Evolutionary conservation across 2,329 filamentous ascomycete genomes (phyloP), one percentile per base, ranked within the genome.

Genomic region (Huntiella bhutanensis): DNA sequence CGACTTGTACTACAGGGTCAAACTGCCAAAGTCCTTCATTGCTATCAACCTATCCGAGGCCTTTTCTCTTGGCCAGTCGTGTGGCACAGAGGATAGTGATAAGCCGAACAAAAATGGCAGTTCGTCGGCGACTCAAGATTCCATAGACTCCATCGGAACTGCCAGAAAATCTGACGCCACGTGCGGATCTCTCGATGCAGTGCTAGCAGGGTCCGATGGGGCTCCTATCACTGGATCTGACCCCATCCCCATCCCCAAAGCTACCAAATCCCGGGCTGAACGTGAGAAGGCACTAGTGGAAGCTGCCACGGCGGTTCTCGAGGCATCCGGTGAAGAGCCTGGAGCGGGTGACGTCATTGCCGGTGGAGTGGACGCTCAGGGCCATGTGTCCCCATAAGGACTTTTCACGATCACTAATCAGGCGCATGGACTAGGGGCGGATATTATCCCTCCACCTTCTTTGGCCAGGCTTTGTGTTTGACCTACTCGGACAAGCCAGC

Each of bases 21-120:
- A 78, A 62, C 57, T 79, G 10, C 75, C 75, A 45, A 78, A 78
- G 61, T 76, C 71, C 1, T 79, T 79, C 57, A 61, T 77, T 40
- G 74, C 75, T 3, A 71, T 79, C 51, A 79, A 78, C 54, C 59
- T 79, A 7, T 77, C 73, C 5, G 73, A 77, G 49, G 71, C 73
- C 3, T 77, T 77, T 52, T 69, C 66, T 0, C 75, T 75, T 52
- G 71, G 75, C 52, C 67, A 71, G 49, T 63, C 66, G 42, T 71
- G 76, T 10, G n/a, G 28, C 15, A 53, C 67, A 66, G 43, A 64
- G 68, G 48, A 63, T 28, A 13, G 19, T 16, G 7, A 13, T 34
- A 16, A 43, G 28, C 13, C 28, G 13, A 13, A n/a, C 8, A 13
- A n/a, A n/a, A 19, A 34, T 15, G 22, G 22, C 22, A 28, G 22